Evolutionary conservation across 176 grass and related monocot species (phyloP).

Genomic region (Phoenix roebelenii): DNA sequence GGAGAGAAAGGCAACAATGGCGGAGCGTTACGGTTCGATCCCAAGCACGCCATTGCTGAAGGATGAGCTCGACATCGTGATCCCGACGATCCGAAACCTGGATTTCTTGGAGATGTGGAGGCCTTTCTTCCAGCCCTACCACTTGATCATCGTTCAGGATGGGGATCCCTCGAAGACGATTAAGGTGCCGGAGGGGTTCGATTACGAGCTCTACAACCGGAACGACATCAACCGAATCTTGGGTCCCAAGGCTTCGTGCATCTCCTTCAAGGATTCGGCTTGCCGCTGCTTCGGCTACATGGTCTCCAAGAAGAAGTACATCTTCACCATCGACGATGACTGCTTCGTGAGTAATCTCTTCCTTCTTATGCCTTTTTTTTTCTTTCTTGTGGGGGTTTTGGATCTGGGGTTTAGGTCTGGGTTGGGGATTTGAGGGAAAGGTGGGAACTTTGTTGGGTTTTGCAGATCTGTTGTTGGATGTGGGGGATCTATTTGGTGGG

Average conservation of each 20-base stretch:
- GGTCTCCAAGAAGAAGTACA: constrained; percentile 21
- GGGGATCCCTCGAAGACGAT: constrained; percentile 65
- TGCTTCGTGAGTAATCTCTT: constrained; percentile 3
- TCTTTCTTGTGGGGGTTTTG: no score
- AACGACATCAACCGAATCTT: constrained; percentile 90
- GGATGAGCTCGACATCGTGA: constrained; percentile 96
- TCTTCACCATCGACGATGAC: constrained; percentile 21
- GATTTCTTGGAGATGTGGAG: constrained; percentile 98
- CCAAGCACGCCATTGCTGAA: constrained; percentile 48
- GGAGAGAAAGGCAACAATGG: constrained; percentile 10
- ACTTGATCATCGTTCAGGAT: constrained; percentile 97
- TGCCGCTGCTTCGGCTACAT: constrained; percentile 18
- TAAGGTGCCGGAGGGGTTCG: constrained; percentile 75
- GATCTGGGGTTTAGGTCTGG: no score
- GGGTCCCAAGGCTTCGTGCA: constrained; percentile 63
- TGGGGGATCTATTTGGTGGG: no score
- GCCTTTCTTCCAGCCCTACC: constrained; percentile 90
- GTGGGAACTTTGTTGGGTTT: no score
- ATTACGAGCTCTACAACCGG: constrained; percentile 98
- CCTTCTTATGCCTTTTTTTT: no score
- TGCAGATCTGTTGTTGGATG: no score
- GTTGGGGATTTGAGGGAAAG: no score
- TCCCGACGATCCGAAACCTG: constrained; percentile 90
- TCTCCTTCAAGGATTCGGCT: constrained; percentile 21
- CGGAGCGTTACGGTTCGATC: constrained; percentile 14